phyloP scores from a whole-genome alignment of 164 flowering plant genomes.

The Nymphaea thermarum region DNA sequence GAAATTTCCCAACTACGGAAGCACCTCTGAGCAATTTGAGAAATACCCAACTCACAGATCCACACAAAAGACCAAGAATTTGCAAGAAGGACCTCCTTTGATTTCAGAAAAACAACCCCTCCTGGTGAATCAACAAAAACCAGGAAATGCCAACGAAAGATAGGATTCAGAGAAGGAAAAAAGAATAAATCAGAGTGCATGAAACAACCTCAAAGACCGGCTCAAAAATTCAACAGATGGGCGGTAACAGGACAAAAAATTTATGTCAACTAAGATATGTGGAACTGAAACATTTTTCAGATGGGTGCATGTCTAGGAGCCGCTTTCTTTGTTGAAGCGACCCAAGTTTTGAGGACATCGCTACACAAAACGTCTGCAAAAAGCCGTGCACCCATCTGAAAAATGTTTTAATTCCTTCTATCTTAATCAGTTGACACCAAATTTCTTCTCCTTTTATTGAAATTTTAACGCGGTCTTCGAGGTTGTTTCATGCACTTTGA shows the following conservation, averaged over 20 bases:
- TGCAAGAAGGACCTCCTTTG: background rate
- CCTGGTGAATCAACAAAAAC: background rate
- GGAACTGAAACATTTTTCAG: background rate
- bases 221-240: background rate
- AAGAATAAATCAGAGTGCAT: background rate
- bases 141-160: background rate
- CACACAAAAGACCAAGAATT: background rate
- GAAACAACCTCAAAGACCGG: background rate
- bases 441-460: no score
- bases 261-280: background rate
- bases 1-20: no score
- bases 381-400: no score
- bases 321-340: background rate
- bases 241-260: background rate
- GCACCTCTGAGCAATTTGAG: background rate
- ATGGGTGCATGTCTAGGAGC: background rate
- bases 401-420: no score
- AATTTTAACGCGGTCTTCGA: no score
- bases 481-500: no score
- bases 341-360: no score
- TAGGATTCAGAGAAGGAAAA: background rate
- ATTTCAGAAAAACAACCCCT: background rate
- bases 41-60: background rate
- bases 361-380: no score
- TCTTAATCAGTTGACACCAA: no score